Conservation (phyloP, 805 yeast species). For the Lachancea fermentati region DNA sequence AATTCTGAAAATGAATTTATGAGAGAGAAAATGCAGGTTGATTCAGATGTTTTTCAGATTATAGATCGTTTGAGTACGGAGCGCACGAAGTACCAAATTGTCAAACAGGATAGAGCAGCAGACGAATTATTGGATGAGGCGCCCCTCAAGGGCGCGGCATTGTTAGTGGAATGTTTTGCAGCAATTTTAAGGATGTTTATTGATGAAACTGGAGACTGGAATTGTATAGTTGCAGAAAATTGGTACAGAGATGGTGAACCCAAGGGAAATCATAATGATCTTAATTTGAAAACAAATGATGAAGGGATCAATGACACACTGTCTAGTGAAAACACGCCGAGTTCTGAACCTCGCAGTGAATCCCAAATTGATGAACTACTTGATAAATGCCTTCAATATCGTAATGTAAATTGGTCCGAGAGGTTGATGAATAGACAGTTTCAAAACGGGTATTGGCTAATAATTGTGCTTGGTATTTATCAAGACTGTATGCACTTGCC, state of each 20-base stretch:
- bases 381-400: constrained; percentile 44
- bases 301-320: background rate
- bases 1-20: background rate
- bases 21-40: background rate
- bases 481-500: constrained; percentile 30
- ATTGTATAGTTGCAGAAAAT: constrained; percentile 24
- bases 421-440: constrained; percentile 68
- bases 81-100: constrained; percentile 14
- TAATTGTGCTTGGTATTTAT: constrained; percentile 67
- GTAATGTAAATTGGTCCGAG: constrained; percentile 70
- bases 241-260: constrained; percentile 24
- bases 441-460: constrained; percentile 82
- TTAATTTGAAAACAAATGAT: background rate
- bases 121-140: constrained; percentile 25
- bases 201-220: constrained; percentile 32
- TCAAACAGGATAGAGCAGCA: constrained; percentile 17
- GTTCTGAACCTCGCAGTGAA: constrained; percentile 5
- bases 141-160: constrained; percentile 21
- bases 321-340: constrained; percentile 4
- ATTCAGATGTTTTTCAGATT: constrained; percentile 13
- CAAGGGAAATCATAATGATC: background rate
- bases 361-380: constrained; percentile 18
- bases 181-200: constrained; percentile 29
- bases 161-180: constrained; percentile 27
- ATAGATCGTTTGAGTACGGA: constrained; percentile 12